Percentiles rank a stretch among this genome's conserved stretches.
Evolutionary conservation across 768 basidiomycete species (phyloP).

Genomic region (Calvatia gigantea): DNA sequence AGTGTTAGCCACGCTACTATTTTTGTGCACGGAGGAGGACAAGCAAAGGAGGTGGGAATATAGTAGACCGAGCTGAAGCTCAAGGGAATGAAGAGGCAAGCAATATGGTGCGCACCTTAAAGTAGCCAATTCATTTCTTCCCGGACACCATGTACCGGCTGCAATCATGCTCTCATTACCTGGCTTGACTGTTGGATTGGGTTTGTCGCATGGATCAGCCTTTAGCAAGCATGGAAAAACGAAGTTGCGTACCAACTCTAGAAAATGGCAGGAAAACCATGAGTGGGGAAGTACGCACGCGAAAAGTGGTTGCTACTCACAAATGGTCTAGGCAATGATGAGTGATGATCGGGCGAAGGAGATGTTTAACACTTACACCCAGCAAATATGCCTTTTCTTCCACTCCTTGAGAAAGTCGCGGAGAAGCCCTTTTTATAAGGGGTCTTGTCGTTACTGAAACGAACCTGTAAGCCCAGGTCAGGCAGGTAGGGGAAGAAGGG

Average conservation of each 20-base stretch:
- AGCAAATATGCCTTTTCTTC: constrained; percentile 88
- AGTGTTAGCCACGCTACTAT: background rate
- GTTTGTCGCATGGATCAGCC: background rate
- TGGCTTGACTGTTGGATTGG: constrained; percentile 50
- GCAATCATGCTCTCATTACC: constrained; percentile 71
- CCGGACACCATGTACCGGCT: constrained; percentile 78
- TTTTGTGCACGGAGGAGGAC: background rate
- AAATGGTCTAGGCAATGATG: constrained; percentile 49
- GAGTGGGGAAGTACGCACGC: background rate
- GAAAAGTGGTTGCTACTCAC: constrained; percentile 32
- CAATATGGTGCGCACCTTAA: constrained; percentile 51
- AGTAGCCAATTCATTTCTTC: constrained; percentile 71
- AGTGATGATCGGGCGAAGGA: background rate
- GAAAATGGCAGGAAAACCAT: background rate
- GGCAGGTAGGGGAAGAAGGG: background rate
- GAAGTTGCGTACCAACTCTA: background rate
- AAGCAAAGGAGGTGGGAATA: background rate
- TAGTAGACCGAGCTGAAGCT: background rate
- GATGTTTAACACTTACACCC: constrained; percentile 52
- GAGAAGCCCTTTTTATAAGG: constrained; percentile 87
- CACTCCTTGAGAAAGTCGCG: constrained; percentile 84
- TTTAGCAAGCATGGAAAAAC: background rate
- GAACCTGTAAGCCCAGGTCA: constrained; percentile 45
- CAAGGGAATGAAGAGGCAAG: background rate
- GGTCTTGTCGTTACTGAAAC: constrained; percentile 93